Conservation (phyloP, 2,329 filamentous ascomycete species). For the Claviceps sp. region DNA sequence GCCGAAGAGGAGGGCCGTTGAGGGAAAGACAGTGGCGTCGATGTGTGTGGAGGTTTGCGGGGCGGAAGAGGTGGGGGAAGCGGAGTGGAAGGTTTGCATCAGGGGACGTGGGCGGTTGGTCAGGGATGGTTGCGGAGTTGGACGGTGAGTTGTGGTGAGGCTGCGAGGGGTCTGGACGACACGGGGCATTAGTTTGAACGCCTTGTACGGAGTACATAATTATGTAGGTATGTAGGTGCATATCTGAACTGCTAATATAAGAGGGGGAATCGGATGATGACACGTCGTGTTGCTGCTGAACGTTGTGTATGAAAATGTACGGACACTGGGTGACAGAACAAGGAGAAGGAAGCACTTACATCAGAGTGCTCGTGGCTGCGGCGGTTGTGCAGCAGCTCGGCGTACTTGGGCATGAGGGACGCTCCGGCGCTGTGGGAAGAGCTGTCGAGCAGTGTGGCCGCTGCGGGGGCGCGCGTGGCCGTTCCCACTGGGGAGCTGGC, state of each 20-base stretch:
- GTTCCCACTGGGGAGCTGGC: slow-evolving; percentile 27
- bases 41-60: slow-evolving; percentile 28
- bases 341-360: slow-evolving; percentile 18
- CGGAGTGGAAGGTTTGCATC: slow-evolving; percentile 49
- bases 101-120: slow-evolving; percentile 36
- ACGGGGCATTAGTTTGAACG: no score
- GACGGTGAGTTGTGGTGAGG: slow-evolving; percentile 34
- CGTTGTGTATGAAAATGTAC: no score
- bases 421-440: slow-evolving; percentile 23
- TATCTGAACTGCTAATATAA: no score
- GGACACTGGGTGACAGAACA: no score
- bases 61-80: slow-evolving; percentile 32
- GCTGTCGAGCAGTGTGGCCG: slow-evolving; percentile 21
- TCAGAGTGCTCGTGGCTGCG: slow-evolving; percentile 23
- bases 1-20: slow-evolving; percentile 20
- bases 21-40: slow-evolving; percentile 41
- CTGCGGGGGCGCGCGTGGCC: slow-evolving; percentile 13
- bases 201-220: no score
- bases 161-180: slow-evolving; percentile 21
- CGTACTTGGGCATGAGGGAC: slow-evolving; percentile 32
- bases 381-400: slow-evolving; percentile 28
- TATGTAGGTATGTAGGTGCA: no score
- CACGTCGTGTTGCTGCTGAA: no score
- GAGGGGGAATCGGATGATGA: no score
- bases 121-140: slow-evolving; percentile 30